A percentile compares a stretch with the other conserved stretches of the same genome.
phyloP scores from a whole-genome alignment of 176 grass and related monocot species.

The Bolboschoenus planiculmis region DNA sequence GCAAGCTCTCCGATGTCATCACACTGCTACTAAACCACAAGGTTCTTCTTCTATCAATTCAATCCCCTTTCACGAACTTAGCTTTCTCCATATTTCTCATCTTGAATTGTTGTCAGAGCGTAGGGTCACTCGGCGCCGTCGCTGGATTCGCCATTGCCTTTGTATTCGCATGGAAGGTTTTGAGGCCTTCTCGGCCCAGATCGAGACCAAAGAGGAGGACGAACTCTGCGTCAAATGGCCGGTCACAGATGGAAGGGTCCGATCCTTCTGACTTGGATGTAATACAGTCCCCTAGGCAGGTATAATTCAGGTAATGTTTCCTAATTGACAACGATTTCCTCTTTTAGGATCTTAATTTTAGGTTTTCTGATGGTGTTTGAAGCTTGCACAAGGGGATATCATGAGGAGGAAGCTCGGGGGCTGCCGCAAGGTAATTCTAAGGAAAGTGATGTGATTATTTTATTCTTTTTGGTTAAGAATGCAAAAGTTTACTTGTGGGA shows the following conservation, averaged over 20 bases:
- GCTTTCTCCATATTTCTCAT: slow-evolving; percentile 21
- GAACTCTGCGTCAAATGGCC: neutral
- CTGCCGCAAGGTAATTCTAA: slow-evolving; percentile 47
- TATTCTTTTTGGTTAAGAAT: neutral
- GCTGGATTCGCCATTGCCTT: slow-evolving; percentile 94
- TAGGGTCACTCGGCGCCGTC: slow-evolving; percentile 64
- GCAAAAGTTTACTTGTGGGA: neutral
- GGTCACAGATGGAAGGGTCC: neutral
- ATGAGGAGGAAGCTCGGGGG: slow-evolving; percentile 63
- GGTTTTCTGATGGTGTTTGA: slow-evolving; percentile 12
- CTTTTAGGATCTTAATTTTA: neutral
- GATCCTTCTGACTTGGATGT: slow-evolving; percentile 3
- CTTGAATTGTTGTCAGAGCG: slow-evolving; percentile 31
- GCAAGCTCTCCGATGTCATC: slow-evolving; percentile 60
- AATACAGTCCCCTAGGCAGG: neutral
- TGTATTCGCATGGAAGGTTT: slow-evolving; percentile 83
- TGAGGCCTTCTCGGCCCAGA: slow-evolving; percentile 36
- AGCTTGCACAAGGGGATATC: slow-evolving; percentile 44
- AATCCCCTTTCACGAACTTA: neutral
- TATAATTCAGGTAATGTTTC: neutral
- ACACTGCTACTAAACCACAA: slow-evolving; percentile 57
- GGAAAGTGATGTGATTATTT: neutral
- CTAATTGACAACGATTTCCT: neutral
- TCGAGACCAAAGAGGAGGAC: slow-evolving; percentile 43
- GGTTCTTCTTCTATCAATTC: slow-evolving; percentile 13